Conservation (phyloP, 2,329 filamentous ascomycete genomes). For the Trichoderma sp. region DNA sequence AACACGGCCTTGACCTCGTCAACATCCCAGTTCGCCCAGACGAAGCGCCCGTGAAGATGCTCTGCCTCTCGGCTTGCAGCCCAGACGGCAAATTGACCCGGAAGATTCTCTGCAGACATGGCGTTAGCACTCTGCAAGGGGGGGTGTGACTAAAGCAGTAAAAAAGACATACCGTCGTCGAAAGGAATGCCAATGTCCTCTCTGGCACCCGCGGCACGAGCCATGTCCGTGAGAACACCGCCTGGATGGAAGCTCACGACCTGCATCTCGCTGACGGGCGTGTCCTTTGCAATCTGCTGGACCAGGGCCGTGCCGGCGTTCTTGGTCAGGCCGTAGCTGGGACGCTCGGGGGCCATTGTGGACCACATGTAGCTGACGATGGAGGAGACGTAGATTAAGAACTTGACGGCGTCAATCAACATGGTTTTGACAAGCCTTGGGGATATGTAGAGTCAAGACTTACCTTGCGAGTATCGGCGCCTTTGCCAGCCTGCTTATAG, state of each 20-base stretch:
- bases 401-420: conserved; percentile 23
- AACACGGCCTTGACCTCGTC: conserved; percentile 30
- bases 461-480: conserved; percentile 14
- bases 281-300: conserved; percentile 45
- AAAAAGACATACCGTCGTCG: conserved; percentile 15
- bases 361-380: conserved; percentile 30
- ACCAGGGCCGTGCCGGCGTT: conserved; percentile 41
- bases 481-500: conserved; percentile 29
- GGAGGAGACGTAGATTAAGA: conserved; percentile 29
- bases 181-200: conserved; percentile 29
- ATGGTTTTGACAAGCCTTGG: not conserved
- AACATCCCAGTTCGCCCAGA: conserved; percentile 49
- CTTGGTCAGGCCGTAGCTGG: conserved; percentile 45
- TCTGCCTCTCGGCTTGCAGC: conserved; percentile 42
- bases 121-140: not conserved
- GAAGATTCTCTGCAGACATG: conserved; percentile 13
- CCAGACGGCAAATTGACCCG: conserved; percentile 44
- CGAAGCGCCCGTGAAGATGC: conserved; percentile 46
- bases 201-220: conserved; percentile 30
- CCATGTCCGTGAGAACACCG: conserved; percentile 36
- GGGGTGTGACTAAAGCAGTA: not conserved
- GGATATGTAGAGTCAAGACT: not conserved
- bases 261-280: conserved; percentile 34
- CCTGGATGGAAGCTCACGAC: conserved; percentile 36
- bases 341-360: conserved; percentile 28